These are phyloP conservation scores for Dipteronia sinensis DNA, from an alignment of 345 rosid species.

Conservation along the genomic window DNA sequence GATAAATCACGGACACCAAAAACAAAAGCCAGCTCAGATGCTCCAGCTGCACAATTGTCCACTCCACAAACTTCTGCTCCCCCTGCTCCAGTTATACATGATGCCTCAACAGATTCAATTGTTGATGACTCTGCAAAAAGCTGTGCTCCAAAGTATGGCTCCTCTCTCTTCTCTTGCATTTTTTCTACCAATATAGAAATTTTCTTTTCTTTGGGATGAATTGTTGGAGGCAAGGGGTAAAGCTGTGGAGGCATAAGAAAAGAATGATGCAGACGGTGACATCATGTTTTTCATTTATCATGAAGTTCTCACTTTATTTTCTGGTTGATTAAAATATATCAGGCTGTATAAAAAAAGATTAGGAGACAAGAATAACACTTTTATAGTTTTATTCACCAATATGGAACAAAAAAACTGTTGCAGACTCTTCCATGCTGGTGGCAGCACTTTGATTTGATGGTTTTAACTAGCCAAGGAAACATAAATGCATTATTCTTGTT, in stretches of 20 bases:
- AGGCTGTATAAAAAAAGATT: not conserved
- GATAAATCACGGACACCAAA: slow-evolving; percentile 60
- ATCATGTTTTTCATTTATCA: not conserved
- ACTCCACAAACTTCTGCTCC: slow-evolving; percentile 21
- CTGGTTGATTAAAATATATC: not conserved
- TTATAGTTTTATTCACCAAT: no score
- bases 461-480: not conserved
- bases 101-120: slow-evolving; percentile 27
- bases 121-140: slow-evolving; percentile 34
- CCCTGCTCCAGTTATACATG: slow-evolving; percentile 28
- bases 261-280: not conserved
- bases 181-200: not conserved
- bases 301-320: not conserved
- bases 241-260: not conserved
- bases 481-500: not conserved
- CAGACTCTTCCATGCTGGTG: not conserved
- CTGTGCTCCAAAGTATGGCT: slow-evolving; percentile 44
- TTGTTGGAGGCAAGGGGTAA: not conserved
- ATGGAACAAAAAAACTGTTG: not conserved
- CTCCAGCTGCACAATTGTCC: slow-evolving; percentile 21
- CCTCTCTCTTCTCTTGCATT: not conserved
- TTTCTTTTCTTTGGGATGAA: not conserved
- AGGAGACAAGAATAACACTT: not conserved
- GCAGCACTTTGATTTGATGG: not conserved
- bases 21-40: slow-evolving; percentile 46